Evolutionary conservation across 2,329 filamentous ascomycete genomes (phyloP).

Genomic region (Fusarium sterilihyphosum): DNA sequence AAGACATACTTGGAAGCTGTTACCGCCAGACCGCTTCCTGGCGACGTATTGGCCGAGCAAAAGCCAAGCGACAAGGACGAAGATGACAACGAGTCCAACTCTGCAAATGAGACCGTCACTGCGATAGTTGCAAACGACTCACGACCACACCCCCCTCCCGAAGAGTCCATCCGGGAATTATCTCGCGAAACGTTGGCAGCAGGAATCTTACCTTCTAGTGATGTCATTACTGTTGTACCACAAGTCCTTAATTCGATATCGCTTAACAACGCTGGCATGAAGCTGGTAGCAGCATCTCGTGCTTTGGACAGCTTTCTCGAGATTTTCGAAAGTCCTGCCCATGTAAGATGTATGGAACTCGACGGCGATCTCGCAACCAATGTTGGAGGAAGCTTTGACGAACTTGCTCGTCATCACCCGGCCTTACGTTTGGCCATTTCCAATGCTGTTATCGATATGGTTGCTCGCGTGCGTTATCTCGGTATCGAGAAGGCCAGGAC

Average conservation of each 20-base stretch:
- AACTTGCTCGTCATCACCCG: slow-evolving; percentile 93
- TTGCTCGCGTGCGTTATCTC: slow-evolving; percentile 80
- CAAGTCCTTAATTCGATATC: slow-evolving; percentile 93
- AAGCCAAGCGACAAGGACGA: slow-evolving; percentile 45
- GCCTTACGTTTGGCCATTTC: slow-evolving; percentile 82
- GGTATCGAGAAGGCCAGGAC: slow-evolving; percentile 75
- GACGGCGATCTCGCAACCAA: slow-evolving; percentile 76
- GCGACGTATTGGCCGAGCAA: slow-evolving; percentile 43
- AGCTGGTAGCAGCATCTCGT: slow-evolving; percentile 83
- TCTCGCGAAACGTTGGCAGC: slow-evolving; percentile 62
- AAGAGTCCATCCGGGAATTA: slow-evolving; percentile 58
- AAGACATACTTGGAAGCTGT: slow-evolving; percentile 86
- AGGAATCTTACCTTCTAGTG: slow-evolving; percentile 86
- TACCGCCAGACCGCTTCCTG: slow-evolving; percentile 63
- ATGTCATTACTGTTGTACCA: slow-evolving; percentile 88
- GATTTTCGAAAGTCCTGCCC: slow-evolving; percentile 92
- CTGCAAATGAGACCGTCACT: slow-evolving; percentile 53
- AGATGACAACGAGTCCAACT: slow-evolving; percentile 49
- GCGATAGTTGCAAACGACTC: slow-evolving; percentile 50
- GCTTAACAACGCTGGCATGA: slow-evolving; percentile 86
- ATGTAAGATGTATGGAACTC: slow-evolving; percentile 83
- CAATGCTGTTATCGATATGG: slow-evolving; percentile 88
- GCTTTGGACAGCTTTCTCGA: slow-evolving; percentile 90
- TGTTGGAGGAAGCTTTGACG: slow-evolving; percentile 89
- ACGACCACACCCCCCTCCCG: slow-evolving; percentile 63